Percentiles rank a stretch among this genome's conserved stretches.
These are phyloP conservation scores for Graphiopsis chlorocephala DNA, from an alignment of 2,329 filamentous ascomycete genomes.

Conservation along the genomic window DNA sequence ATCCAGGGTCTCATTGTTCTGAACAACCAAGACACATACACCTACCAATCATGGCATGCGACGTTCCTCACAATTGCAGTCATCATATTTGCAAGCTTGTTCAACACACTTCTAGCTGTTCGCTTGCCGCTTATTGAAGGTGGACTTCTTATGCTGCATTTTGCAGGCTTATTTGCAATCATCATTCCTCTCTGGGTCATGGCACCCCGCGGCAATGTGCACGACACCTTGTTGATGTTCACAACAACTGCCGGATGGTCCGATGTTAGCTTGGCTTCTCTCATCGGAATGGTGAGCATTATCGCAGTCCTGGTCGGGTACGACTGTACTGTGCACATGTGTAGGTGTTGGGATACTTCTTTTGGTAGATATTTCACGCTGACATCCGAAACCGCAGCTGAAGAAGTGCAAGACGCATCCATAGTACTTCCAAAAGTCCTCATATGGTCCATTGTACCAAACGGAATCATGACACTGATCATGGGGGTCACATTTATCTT, in stretches of 20 bases:
- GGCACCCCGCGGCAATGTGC: constrained; percentile 40
- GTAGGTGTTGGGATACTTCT: constrained; percentile 5
- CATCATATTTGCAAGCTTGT: constrained; percentile 34
- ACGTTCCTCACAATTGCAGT: constrained; percentile 49
- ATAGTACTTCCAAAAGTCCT: constrained; percentile 25
- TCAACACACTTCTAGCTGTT: constrained; percentile 46
- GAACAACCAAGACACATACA: constrained; percentile 35
- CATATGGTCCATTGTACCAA: constrained; percentile 20
- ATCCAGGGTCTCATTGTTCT: constrained; percentile 38
- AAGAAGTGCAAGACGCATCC: constrained; percentile 29
- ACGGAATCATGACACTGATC: constrained; percentile 23
- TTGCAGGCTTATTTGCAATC: constrained; percentile 53
- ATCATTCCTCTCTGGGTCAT: constrained; percentile 47
- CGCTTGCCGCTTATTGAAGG: constrained; percentile 49
- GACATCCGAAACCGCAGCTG: constrained; percentile 17
- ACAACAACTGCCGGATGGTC: constrained; percentile 48
- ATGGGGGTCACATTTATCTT: constrained; percentile 35
- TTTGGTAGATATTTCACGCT: neutral
- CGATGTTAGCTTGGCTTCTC: constrained; percentile 42
- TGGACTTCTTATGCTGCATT: constrained; percentile 48
- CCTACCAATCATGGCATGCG: constrained; percentile 45
- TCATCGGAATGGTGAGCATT: constrained; percentile 41
- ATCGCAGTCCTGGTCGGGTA: constrained; percentile 22
- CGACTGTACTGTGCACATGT: constrained; percentile 29
- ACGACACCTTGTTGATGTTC: constrained; percentile 48